Conservation (phyloP, 192 early-diverging fungal genomes). For the Coemansia aciculifera region DNA sequence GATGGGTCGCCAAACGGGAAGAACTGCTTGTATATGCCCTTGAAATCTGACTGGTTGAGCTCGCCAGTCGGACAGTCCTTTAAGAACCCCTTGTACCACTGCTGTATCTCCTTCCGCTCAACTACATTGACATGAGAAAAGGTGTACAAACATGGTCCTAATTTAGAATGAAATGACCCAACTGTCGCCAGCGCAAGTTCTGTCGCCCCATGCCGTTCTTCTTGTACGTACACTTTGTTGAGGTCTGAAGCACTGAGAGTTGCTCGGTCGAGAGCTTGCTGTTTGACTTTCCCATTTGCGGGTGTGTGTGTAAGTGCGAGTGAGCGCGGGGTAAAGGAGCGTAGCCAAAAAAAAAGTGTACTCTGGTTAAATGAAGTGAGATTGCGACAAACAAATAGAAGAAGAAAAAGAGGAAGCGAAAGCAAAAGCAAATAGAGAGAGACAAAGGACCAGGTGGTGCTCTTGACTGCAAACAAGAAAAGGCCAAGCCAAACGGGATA, state of each 20-base stretch:
- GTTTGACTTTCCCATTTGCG: slow-evolving; percentile 79
- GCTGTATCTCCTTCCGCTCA: slow-evolving; percentile 91
- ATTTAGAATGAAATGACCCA: background rate
- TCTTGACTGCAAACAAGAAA: background rate
- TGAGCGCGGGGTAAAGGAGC: background rate
- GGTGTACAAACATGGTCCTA: background rate
- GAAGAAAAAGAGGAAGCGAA: too few relatives aligned
- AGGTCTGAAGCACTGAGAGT: slow-evolving; percentile 74
- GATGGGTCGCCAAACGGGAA: slow-evolving; percentile 96
- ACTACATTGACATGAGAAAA: slow-evolving; percentile 41
- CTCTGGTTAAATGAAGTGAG: background rate
- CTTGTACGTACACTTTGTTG: slow-evolving; percentile 78
- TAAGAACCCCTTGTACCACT: slow-evolving; percentile 96
- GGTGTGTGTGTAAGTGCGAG: background rate
- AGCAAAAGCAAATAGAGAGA: too few relatives aligned
- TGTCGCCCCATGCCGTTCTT: background rate
- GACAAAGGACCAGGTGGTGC: background rate
- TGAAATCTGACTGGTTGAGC: slow-evolving; percentile 83
- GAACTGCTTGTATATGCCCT: slow-evolving; percentile 92
- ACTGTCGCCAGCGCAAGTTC: background rate
- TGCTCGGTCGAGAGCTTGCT: slow-evolving; percentile 80
- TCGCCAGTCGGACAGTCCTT: slow-evolving; percentile 88
- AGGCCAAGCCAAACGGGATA: background rate
- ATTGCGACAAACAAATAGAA: background rate
- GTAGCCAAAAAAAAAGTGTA: background rate